phyloP scores from a whole-genome alignment of 2,329 filamentous ascomycete species.

The Phialemoniopsis sp. region DNA sequence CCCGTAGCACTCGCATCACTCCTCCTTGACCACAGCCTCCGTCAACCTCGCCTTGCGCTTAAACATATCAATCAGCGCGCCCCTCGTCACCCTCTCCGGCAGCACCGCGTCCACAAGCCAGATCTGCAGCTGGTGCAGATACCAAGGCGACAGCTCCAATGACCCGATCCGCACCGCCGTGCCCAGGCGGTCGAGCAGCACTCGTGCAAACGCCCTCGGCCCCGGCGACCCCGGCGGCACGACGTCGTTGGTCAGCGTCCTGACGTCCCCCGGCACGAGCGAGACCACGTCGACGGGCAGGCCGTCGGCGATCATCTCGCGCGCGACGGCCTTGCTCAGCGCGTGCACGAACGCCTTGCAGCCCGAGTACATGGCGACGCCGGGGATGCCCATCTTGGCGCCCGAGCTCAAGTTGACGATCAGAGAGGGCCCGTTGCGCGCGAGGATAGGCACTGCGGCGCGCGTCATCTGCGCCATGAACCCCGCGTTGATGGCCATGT shows the following conservation, averaged over 20 bases:
- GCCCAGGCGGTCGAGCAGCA: too few relatives aligned
- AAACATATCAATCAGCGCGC: too few relatives aligned
- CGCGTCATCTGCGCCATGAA: slow-evolving; percentile 28
- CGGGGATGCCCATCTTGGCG: slow-evolving; percentile 18
- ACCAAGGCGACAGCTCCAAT: too few relatives aligned
- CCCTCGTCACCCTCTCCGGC: too few relatives aligned
- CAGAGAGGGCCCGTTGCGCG: slow-evolving; percentile 14
- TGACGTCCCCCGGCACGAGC: slow-evolving; percentile 21
- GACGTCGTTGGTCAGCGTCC: slow-evolving; percentile 14
- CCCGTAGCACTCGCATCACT: too few relatives aligned
- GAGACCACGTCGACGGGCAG: slow-evolving; percentile 20
- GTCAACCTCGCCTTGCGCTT: too few relatives aligned
- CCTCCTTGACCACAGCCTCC: too few relatives aligned
- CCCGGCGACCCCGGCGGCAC: slow-evolving; percentile 9
- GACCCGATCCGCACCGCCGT: too few relatives aligned
- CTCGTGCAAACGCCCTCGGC: too few relatives aligned
- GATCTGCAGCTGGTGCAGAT: too few relatives aligned
- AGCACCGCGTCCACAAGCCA: too few relatives aligned
- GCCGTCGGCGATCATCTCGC: slow-evolving; percentile 17
- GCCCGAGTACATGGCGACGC: slow-evolving; percentile 20
- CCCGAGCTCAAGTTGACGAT: slow-evolving; percentile 22
- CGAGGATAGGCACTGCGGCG: slow-evolving; percentile 18
- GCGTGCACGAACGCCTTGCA: slow-evolving; percentile 23
- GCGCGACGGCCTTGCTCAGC: slow-evolving; percentile 18
- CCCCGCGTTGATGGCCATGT: slow-evolving; percentile 24